These are phyloP conservation scores for Urostyla sp. DNA, from an alignment of 73 alveolate species.

Conservation along the genomic window DNA sequence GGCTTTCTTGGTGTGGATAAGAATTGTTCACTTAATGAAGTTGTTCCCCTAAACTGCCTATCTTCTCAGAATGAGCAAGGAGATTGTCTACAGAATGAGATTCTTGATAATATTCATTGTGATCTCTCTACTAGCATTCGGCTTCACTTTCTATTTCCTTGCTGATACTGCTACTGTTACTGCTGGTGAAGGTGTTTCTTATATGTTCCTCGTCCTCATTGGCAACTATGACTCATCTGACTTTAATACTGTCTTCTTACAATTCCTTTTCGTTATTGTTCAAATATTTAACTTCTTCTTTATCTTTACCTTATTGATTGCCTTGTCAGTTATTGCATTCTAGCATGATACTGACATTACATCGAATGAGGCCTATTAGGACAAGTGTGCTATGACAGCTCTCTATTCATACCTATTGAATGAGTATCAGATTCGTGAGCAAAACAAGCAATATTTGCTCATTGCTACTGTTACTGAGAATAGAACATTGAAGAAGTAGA, in stretches of 20 bases:
- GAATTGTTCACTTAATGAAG: conserved; percentile 30
- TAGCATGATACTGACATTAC: background rate
- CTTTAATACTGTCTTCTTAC: conserved; percentile 2
- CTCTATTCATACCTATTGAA: conserved; percentile 36
- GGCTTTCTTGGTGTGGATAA: conserved; percentile 40
- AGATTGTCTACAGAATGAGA: conserved; percentile 43
- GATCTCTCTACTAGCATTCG: conserved; percentile 28
- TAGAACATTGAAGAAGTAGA: too few species aligned
- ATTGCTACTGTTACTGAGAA: conserved; percentile 53
- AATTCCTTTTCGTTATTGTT: conserved; percentile 25
- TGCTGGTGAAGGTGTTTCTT: conserved; percentile 12
- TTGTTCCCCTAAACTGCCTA: conserved; percentile 40
- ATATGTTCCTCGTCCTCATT: conserved; percentile 41
- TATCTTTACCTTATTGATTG: conserved; percentile 38
- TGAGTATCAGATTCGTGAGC: conserved; percentile 37
- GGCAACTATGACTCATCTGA: conserved; percentile 24
- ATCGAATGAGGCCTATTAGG: conserved; percentile 51
- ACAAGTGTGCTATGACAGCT: conserved; percentile 36
- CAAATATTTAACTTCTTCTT: conserved; percentile 46
- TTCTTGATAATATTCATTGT: conserved; percentile 29
- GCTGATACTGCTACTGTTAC: background rate
- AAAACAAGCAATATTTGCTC: conserved; percentile 24
- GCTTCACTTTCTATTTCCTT: conserved; percentile 51
- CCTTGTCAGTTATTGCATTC: conserved; percentile 36
- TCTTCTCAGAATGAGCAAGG: conserved; percentile 39